Percentiles rank a stretch among this genome's conserved stretches.
These are phyloP conservation scores for Sordaria brevicollis DNA, from an alignment of 495 filamentous ascomycete species.

Conservation along the genomic window DNA sequence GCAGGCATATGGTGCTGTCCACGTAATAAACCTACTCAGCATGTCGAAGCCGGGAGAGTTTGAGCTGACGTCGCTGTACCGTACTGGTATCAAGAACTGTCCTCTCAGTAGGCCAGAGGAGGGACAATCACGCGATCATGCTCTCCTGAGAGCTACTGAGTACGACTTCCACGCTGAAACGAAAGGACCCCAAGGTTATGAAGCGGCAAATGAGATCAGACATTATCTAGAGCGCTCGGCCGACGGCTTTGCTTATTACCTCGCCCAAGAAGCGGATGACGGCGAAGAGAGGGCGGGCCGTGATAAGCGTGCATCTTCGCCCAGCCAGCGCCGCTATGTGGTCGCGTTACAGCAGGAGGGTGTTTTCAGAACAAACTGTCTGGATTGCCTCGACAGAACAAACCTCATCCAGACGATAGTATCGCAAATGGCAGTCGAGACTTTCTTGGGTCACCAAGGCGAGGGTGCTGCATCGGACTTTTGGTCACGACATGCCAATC, in stretches of 20 bases:
- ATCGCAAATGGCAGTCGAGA: slow-evolving; percentile 79
- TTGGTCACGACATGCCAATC: slow-evolving; percentile 76
- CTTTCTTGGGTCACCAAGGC: slow-evolving; percentile 60
- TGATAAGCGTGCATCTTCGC: slow-evolving; percentile 1
- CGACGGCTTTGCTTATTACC: slow-evolving; percentile 80
- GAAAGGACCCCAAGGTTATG: slow-evolving; percentile 76
- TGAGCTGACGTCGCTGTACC: slow-evolving; percentile 68
- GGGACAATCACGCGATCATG: slow-evolving; percentile 44
- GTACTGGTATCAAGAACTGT: slow-evolving; percentile 63
- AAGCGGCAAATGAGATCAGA: slow-evolving; percentile 70
- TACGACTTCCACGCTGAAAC: slow-evolving; percentile 96
- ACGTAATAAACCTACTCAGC: slow-evolving; percentile 87
- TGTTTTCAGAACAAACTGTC: slow-evolving; percentile 88
- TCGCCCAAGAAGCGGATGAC: slow-evolving; percentile 62
- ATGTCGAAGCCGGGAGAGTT: slow-evolving; percentile 73
- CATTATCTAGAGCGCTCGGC: slow-evolving; percentile 63
- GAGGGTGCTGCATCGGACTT: slow-evolving; percentile 64
- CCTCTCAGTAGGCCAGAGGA: slow-evolving; percentile 44
- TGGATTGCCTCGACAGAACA: slow-evolving; percentile 92
- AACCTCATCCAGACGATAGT: slow-evolving; percentile 95
- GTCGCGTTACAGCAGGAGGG: slow-evolving; percentile 85
- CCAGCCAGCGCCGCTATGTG: slow-evolving; percentile 39
- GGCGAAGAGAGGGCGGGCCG: slow-evolving; percentile 7
- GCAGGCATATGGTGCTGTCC: slow-evolving; percentile 75
- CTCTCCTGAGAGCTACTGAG: slow-evolving; percentile 66